A percentile compares a stretch with the other conserved stretches of the same genome.
Conservation (phyloP, 148 eudicot genomes). For the Camellia japonica region DNA sequence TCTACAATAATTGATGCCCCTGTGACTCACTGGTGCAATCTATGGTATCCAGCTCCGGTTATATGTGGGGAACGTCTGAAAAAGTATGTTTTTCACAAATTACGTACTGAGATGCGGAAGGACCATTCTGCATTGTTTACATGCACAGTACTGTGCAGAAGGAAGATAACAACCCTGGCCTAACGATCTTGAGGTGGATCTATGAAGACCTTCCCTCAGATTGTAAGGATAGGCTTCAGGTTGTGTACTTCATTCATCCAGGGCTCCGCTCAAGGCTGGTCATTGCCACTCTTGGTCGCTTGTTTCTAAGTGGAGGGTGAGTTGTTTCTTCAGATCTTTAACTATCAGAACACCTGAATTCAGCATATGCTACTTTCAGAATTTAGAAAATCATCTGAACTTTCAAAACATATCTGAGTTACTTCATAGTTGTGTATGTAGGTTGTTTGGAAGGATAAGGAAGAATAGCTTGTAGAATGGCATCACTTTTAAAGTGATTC, state of each 20-base stretch:
- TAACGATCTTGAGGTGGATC: constrained; percentile 89
- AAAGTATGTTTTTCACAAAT: constrained; percentile 71
- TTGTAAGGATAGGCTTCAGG: constrained; percentile 84
- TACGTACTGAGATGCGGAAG: constrained; percentile 68
- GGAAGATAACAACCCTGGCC: constrained; percentile 90
- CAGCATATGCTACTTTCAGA: neutral
- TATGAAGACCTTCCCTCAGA: constrained; percentile 88
- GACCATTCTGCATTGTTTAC: constrained; percentile 78
- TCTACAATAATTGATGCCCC: neutral
- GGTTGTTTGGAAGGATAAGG: neutral
- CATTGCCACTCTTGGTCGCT: constrained; percentile 87
- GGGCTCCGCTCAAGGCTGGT: constrained; percentile 91
- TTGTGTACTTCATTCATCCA: constrained; percentile 86
- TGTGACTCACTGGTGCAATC: neutral
- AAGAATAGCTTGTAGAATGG: neutral
- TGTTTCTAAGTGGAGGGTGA: constrained; percentile 85
- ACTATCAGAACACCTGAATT: neutral
- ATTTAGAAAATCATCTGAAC: neutral
- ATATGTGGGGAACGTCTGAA: constrained; percentile 71
- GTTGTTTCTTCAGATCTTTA: constrained; percentile 20
- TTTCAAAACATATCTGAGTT: neutral
- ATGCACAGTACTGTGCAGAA: constrained; percentile 82
- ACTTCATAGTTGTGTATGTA: neutral
- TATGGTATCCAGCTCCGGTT: constrained; percentile 56
- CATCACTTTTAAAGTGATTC: neutral